Evolutionary conservation across 495 filamentous ascomycete species (phyloP), one percentile per base, ranked within the genome.

Genomic region (Penicillium robsamsonii): DNA sequence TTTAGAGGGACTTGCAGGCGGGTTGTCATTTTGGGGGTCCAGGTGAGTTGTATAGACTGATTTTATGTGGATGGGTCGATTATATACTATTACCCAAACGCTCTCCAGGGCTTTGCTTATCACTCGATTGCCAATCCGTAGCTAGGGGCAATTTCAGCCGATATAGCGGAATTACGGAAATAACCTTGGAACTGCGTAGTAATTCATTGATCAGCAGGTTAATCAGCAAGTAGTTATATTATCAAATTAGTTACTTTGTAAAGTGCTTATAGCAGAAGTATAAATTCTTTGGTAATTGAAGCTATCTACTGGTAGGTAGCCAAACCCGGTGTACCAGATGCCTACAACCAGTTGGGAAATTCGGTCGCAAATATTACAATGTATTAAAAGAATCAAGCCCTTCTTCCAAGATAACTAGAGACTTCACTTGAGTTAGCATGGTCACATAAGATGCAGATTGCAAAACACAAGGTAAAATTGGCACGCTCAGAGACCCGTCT

Each of bases 401-500:
- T 12, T 11, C 33, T 49, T 30, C 2, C 18, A 40, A 17, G 15
- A 20, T 12, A 17, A 8, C 47, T 50, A 17, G 4, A 44, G 3
- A 12, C 51, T 54, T 54, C 11, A 25, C 12, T 31, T 9, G 7
- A 11, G 35, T 58, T 41, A 53, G 56, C 35, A 22, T 22, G 17
- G 43, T 12, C 25, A n/a, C 37, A 13, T 5, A 49, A 18, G 2
- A 46, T 12, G 13, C 13, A 35, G 5, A 53, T 7, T 44, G 13
- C 15, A 54, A 35, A 46, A 31, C 30, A 33, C 31, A 38, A 31
- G 30, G 41, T 30, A 29, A 50, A 20, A 47, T 30, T 31, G 30
- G 45, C 37, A 55, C 50, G 53, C 58, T 64, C 62, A 64, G 62
- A 64, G 58, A 64, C 62, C 62, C 62, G 58, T 64, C 62, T 64